Conservation (phyloP, 2,329 filamentous ascomycete genomes). For the Calonectria honghensis region DNA sequence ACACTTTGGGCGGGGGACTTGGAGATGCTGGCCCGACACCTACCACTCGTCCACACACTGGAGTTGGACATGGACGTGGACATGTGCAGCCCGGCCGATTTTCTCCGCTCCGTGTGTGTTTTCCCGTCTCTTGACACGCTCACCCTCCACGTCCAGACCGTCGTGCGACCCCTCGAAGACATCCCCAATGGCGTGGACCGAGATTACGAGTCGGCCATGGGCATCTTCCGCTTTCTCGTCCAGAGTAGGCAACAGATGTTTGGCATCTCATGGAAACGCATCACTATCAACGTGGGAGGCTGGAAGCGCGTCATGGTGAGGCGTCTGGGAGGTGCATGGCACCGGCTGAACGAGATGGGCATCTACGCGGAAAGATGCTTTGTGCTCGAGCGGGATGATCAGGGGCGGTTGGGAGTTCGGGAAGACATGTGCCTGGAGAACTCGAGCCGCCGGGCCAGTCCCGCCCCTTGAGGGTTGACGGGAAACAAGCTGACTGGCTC, state of each 20-base stretch:
- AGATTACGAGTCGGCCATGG: conserved; percentile 62
- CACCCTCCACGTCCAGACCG: conserved; percentile 67
- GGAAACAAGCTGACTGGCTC: background rate
- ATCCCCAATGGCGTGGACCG: conserved; percentile 56
- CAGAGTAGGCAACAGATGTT: conserved; percentile 52
- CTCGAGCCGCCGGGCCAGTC: conserved; percentile 51
- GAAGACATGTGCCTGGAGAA: conserved; percentile 57
- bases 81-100: conserved; percentile 59
- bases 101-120: conserved; percentile 62
- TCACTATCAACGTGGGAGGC: conserved; percentile 69
- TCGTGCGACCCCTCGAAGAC: conserved; percentile 59
- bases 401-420: conserved; percentile 48
- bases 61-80: conserved; percentile 69
- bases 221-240: conserved; percentile 59
- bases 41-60: conserved; percentile 62
- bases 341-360: conserved; percentile 62
- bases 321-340: conserved; percentile 64
- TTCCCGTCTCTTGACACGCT: conserved; percentile 65
- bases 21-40: conserved; percentile 55
- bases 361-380: conserved; percentile 70
- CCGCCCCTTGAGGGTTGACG: conserved; percentile 42
- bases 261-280: conserved; percentile 59
- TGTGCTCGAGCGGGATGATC: conserved; percentile 59
- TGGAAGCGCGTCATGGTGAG: conserved; percentile 68
- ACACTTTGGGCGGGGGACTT: conserved; percentile 62